Base-by-base conservation (phyloP, 768 basidiomycete genomes). In the Termitomyces sp. region DNA sequence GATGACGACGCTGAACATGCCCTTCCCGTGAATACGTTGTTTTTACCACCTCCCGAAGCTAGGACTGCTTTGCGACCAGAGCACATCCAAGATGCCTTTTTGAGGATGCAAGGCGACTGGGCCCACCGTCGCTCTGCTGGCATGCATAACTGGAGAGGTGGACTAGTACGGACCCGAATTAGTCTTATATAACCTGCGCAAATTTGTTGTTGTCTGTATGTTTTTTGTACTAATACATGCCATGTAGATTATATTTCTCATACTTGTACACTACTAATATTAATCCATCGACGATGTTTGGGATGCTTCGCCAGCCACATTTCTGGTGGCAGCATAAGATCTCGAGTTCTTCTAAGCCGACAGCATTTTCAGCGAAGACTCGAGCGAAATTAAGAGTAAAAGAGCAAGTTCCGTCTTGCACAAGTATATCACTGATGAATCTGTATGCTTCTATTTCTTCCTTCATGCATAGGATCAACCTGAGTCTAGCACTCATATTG, bases 61-160 rank as follows among this genome's bases (percentile, higher is more conserved):
- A 75, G 90, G 56, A 90, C 85, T 3, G 83, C 91, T 0, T 71
- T 96, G 45, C 76, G 82, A 25, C 88, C 93, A 0, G 86, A 91
- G 56, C 94, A 96, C 65, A 92, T 96, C 10, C 88, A 92, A 61
- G 92, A 94, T 68, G 94, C 94, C 0, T 96, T 94, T 67, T 76
- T 90, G 2, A 76, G 91, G 58, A 94, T 96, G 88, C 93, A 95
- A 69, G 79, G 85, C 5, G 87, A 94, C 59, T 90, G 90, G 84
- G 77, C 85, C 2, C 88, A 91, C 63, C 77, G 79, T 40, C 84
- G 93, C 49, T 87, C 86, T 23, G 91, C 90, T 2, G 93, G 93
- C 0, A 89, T 94, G 84, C 78, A 84, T 59, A 92, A 95, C 67
- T 96, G 90, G 88, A 79, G 91, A 51, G 91, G 91, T 5, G 94